Evolutionary conservation across 495 filamentous ascomycete genomes (phyloP), one percentile per base, ranked within the genome.

Genomic region (Penicillium simplicissimum): DNA sequence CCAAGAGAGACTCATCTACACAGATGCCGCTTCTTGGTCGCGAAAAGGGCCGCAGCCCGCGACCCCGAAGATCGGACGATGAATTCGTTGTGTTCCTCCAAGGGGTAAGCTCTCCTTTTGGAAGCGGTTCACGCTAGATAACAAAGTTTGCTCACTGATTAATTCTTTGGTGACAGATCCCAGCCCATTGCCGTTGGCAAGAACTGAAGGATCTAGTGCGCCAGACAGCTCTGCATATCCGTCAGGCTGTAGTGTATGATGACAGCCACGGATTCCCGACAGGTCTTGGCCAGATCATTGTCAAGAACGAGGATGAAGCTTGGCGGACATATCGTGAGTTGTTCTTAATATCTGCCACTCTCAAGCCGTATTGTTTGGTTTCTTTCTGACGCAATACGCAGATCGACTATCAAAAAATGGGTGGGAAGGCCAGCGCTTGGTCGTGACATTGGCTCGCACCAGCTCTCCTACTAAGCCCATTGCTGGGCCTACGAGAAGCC

Each of bases 191-290:
- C 47, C 78, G 79, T 53, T 81, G 79, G 79, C 79, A 81, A 66
- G 79, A 81, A 66, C 59, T 81, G 34, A 81, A 81, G 57, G 79
- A 81, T 55, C 61, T 81, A 8, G 74, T 81, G 21, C 79, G 79
- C 15, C 77, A 81, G 58, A 80, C 77, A 10, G 77, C 79, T 17
- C 54, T 76, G 38, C 79, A 81, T 63, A 80, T 81, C 51, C 75
- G 79, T 10, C 79, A 81, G 55, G 79, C 79, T 6, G 77, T 81
- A 3, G 78, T 81, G 35, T 81, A 81, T 48, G 78, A 81, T 65
- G 78, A 81, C 51, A 72, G 63, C 33, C 74, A 81, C 59, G 78
- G 78, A 3, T 76, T 76, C 52, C 77, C 78, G 15, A 81, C 78
- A 0, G 78, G 78, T 19, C 59, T 81, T 3, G 78, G 78, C 1